Evolutionary conservation across 2,329 filamentous ascomycete genomes (phyloP).

Genomic region (Allantophomopsis cytisporea): DNA sequence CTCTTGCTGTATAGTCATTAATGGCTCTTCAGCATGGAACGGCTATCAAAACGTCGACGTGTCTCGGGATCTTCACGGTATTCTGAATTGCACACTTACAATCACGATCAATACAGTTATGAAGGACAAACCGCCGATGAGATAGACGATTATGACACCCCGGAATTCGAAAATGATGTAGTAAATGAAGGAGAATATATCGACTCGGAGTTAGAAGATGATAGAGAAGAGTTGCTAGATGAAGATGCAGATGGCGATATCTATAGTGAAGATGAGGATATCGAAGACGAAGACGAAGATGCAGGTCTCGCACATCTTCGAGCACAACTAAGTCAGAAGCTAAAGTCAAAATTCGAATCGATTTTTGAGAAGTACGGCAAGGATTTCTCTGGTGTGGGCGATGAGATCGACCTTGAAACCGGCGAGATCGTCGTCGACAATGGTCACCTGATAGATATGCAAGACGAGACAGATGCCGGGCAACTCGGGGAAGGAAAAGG

Average conservation of each 20-base stretch:
- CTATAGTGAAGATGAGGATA: conserved; percentile 26
- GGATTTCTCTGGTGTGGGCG: conserved; percentile 72
- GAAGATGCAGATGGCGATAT: neutral
- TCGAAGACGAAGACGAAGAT: conserved; percentile 38
- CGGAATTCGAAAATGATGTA: conserved; percentile 3
- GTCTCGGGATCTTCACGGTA: conserved; percentile 23
- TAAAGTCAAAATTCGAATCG: conserved; percentile 74
- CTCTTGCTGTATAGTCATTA: too few relatives aligned
- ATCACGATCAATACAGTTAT: neutral
- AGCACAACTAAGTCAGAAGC: conserved; percentile 51
- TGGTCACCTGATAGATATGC: conserved; percentile 62
- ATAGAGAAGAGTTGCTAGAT: neutral
- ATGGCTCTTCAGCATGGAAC: conserved; percentile 33
- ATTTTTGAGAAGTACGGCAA: conserved; percentile 83
- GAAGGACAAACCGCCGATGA: neutral
- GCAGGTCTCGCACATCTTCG: conserved; percentile 47
- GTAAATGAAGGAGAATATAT: neutral
- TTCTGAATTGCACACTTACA: too few relatives aligned
- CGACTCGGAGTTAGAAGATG: neutral
- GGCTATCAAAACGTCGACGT: conserved; percentile 44
- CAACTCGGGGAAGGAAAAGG: conserved; percentile 7
- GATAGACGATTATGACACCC: conserved; percentile 1
- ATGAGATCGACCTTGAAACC: conserved; percentile 78
- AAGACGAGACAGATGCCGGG: conserved; percentile 37
- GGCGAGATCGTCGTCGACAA: conserved; percentile 82